These are phyloP conservation scores for Fagus crenata DNA, from an alignment of 306 rosid species.

Conservation along the genomic window DNA sequence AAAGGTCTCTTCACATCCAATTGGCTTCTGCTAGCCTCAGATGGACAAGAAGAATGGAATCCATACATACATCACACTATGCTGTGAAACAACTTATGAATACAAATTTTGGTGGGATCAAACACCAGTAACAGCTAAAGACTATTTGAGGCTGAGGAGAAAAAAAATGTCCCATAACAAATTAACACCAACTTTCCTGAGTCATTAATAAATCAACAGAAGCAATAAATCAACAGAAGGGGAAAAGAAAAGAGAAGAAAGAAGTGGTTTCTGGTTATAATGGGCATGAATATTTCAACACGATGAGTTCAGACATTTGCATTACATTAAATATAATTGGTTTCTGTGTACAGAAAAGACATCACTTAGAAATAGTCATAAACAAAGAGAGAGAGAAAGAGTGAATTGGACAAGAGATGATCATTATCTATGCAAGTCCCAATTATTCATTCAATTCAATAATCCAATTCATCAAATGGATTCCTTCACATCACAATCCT, in stretches of 20 bases:
- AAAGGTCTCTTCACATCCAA: neutral
- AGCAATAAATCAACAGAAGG: neutral
- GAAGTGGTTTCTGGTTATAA: neutral
- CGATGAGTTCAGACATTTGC: neutral
- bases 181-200: neutral
- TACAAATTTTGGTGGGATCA: neutral
- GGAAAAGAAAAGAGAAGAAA: neutral
- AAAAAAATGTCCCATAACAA: neutral
- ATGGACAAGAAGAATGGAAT: neutral
- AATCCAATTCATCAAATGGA: slow-evolving; percentile 7
- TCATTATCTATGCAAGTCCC: neutral
- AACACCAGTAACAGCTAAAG: neutral
- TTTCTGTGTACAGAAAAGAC: neutral
- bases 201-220: neutral
- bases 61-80: neutral
- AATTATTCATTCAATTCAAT: slow-evolving; percentile 11
- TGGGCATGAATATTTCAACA: slow-evolving; percentile 1
- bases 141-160: neutral
- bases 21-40: neutral
- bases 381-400: neutral
- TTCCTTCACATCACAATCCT: slow-evolving; percentile 1
- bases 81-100: neutral
- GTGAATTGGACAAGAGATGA: neutral
- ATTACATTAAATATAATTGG: neutral
- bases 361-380: neutral